Conservation (phyloP, 2,329 filamentous ascomycete species). For the Escovopsis sp. region DNA sequence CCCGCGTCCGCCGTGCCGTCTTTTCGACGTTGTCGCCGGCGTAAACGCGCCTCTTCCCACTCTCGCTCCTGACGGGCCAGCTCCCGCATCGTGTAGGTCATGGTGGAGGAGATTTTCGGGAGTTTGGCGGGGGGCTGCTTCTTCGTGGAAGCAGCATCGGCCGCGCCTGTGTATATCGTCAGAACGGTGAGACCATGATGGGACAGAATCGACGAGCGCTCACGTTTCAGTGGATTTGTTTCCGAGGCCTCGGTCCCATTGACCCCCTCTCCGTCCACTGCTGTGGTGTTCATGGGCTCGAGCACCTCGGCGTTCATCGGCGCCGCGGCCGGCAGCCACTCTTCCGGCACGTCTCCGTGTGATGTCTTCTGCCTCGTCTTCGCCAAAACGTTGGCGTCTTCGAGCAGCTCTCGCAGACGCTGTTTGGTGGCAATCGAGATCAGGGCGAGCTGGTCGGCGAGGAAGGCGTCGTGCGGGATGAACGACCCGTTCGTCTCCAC, state of each 20-base stretch:
- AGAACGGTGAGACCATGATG: background rate
- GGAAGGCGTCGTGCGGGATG: conserved; percentile 57
- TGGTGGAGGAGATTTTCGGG: conserved; percentile 35
- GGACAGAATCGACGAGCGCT: conserved; percentile 15
- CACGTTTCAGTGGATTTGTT: conserved; percentile 47
- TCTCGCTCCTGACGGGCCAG: conserved; percentile 52
- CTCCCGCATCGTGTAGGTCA: conserved; percentile 41
- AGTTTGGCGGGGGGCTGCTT: conserved; percentile 29
- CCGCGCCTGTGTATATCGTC: conserved; percentile 20
- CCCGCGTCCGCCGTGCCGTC: conserved; percentile 39
- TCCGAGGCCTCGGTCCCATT: conserved; percentile 39
- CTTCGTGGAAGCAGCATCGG: conserved; percentile 21
- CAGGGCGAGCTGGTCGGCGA: conserved; percentile 72
- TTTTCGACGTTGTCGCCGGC: conserved; percentile 49
- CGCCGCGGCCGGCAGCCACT: conserved; percentile 59
- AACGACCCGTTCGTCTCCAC: conserved; percentile 52
- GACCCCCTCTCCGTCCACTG: conserved; percentile 12
- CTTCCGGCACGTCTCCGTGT: conserved; percentile 62
- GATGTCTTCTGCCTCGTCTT: conserved; percentile 61
- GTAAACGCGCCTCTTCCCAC: conserved; percentile 56
- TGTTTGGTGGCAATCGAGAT: conserved; percentile 74
- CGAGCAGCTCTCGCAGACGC: conserved; percentile 57
- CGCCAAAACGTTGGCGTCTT: conserved; percentile 60
- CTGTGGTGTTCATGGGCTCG: conserved; percentile 14
- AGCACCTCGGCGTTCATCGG: conserved; percentile 29